A percentile compares a stretch with the other conserved stretches of the same genome.
phyloP scores from a whole-genome alignment of 805 yeast genomes.

The Jamesozyma jinghongensis region DNA sequence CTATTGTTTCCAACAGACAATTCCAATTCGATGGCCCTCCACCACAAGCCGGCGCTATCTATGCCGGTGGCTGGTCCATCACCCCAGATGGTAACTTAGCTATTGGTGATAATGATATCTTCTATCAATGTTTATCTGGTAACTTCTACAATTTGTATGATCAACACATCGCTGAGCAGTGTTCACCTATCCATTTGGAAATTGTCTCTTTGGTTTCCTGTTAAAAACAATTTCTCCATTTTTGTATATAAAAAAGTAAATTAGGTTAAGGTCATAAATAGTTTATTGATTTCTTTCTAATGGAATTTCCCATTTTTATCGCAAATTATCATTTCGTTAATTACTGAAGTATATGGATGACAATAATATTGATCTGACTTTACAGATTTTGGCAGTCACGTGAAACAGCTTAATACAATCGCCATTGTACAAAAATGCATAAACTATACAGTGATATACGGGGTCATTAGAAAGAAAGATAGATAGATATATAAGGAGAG shows the following conservation, averaged over 20 bases:
- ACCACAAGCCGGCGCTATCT: no score
- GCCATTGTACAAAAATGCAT: no score
- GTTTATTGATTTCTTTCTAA: not conserved
- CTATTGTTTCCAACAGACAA: conserved; percentile 64
- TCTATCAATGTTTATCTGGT: conserved; percentile 59
- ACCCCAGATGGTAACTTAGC: no score
- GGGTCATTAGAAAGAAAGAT: no score
- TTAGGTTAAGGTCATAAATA: no score
- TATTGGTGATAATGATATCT: conserved; percentile 43
- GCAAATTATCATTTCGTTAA: not conserved
- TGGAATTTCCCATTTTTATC: not conserved
- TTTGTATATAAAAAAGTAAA: no score
- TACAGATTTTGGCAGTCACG: no score
- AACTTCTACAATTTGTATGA: conserved; percentile 60
- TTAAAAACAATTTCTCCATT: no score
- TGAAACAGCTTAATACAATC: no score
- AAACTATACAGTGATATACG: no score
- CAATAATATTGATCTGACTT: no score
- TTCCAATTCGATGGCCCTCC: conserved; percentile 70
- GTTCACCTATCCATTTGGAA: conserved; percentile 45
- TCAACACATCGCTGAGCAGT: conserved; percentile 43
- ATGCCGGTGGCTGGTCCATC: no score
- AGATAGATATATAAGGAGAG: not conserved
- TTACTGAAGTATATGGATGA: not conserved
- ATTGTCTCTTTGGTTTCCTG: conserved; percentile 45